These are phyloP conservation scores for Syncephalastrum sp. DNA, from an alignment of 371 early-diverging fungal genomes.

Conservation along the genomic window DNA sequence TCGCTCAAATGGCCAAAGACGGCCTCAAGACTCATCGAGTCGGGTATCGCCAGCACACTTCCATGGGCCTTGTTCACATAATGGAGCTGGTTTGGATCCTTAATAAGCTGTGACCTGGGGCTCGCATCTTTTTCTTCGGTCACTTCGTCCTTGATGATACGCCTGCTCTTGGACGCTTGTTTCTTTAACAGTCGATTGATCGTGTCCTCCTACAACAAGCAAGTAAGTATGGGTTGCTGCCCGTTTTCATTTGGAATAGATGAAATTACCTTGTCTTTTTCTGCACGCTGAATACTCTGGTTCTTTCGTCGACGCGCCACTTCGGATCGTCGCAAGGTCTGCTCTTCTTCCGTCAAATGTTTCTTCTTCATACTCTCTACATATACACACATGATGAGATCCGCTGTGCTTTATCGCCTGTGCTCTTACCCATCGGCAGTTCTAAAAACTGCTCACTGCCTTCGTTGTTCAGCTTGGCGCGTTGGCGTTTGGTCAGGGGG, in stretches of 20 bases:
- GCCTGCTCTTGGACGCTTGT: constrained; percentile 69
- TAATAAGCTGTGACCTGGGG: constrained; percentile 13
- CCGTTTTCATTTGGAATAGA: too few relatives aligned
- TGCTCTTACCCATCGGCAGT: constrained; percentile 60
- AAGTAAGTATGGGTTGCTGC: neutral
- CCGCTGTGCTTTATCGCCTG: neutral
- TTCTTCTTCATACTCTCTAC: constrained; percentile 47
- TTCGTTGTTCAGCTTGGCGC: constrained; percentile 61
- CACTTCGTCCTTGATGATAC: constrained; percentile 53
- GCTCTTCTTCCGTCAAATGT: constrained; percentile 64
- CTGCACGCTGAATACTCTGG: constrained; percentile 74
- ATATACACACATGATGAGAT: neutral
- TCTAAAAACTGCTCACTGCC: constrained; percentile 60
- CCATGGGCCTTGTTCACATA: constrained; percentile 28
- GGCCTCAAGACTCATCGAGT: constrained; percentile 21
- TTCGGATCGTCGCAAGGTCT: constrained; percentile 70
- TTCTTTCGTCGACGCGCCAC: constrained; percentile 75
- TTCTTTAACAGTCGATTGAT: constrained; percentile 75
- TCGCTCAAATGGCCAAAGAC: constrained; percentile 22
- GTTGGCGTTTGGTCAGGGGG: constrained; percentile 71
- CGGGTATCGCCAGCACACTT: constrained; percentile 30
- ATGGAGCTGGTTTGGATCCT: constrained; percentile 24
- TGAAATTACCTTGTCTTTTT: constrained; percentile 62
- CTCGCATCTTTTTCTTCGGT: constrained; percentile 25
- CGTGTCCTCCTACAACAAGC: constrained; percentile 48